Evolutionary conservation across 1,139 yeast genomes (phyloP).

Genomic region (Pichia sp.): DNA sequence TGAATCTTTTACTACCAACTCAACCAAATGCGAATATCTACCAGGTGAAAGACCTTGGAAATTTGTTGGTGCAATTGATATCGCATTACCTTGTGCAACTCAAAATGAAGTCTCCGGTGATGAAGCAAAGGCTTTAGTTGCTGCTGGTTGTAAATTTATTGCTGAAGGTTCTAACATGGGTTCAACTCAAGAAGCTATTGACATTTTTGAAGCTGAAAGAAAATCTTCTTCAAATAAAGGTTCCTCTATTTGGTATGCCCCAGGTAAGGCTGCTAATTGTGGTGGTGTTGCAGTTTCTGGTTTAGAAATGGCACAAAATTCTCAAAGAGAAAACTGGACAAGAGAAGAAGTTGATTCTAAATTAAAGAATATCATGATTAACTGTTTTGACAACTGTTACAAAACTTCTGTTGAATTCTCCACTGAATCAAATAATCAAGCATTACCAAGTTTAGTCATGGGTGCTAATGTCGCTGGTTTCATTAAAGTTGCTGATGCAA

Average conservation of each 20-base stretch:
- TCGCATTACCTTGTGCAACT: constrained; percentile 97
- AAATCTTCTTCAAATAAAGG: constrained; percentile 37
- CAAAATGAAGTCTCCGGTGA: constrained; percentile 97
- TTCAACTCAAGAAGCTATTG: constrained; percentile 94
- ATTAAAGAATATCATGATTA: constrained; percentile 86
- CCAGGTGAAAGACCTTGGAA: constrained; percentile 97
- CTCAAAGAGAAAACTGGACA: constrained; percentile 86
- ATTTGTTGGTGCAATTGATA: constrained; percentile 84
- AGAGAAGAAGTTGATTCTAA: constrained; percentile 81
- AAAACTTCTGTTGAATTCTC: constrained; percentile 78
- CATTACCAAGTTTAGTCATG: constrained; percentile 88
- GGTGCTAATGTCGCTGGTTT: constrained; percentile 99
- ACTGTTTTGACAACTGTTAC: constrained; percentile 90
- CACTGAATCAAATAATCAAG: constrained; percentile 53
- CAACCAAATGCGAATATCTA: constrained; percentile 58
- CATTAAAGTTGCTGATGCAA: constrained; percentile 96
- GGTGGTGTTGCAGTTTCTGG: constrained; percentile 99
- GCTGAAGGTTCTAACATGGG: constrained; percentile 99
- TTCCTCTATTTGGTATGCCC: constrained; percentile 89
- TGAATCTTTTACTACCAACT: constrained; percentile 48
- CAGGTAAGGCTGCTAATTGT: constrained; percentile 98
- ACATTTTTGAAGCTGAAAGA: constrained; percentile 87
- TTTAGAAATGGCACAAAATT: constrained; percentile 99
- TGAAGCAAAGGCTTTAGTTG: constrained; percentile 91
- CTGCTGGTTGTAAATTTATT: constrained; percentile 84